Evolutionary conservation across 805 yeast genomes (phyloP).

Genomic region (Vanderwaltozyma yarrowii): DNA sequence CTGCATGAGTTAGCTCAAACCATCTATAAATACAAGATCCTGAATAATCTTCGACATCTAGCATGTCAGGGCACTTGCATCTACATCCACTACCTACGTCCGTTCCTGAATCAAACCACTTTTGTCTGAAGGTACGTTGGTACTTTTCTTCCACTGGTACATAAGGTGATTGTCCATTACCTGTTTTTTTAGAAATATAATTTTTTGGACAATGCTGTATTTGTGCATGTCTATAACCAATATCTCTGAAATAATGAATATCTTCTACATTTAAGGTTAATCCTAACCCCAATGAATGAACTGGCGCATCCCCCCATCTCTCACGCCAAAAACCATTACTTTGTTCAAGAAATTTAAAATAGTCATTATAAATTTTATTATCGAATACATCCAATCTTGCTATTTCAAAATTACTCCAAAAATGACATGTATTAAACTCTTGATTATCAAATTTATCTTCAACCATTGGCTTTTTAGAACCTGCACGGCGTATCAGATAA

Average conservation of each 20-base stretch:
- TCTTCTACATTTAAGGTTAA: conserved; percentile 59
- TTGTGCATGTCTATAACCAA: conserved; percentile 79
- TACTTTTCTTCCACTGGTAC: conserved; percentile 19
- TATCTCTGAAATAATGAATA: conserved; percentile 84
- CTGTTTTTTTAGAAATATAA: conserved; percentile 11
- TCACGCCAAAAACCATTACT: conserved; percentile 82
- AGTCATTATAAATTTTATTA: conserved; percentile 52
- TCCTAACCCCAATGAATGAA: conserved; percentile 80
- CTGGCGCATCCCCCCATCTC: conserved; percentile 98
- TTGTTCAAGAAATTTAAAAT: conserved; percentile 57
- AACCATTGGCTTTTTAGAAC: conserved; percentile 18
- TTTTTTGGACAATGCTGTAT: conserved; percentile 78
- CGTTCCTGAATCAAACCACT: conserved; percentile 27
- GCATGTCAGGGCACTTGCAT: conserved; percentile 58
- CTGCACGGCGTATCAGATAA: conserved; percentile 32
- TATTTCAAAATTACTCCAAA: conserved; percentile 91
- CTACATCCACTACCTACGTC: conserved; percentile 69
- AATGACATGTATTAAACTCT: conserved; percentile 72
- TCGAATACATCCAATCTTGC: conserved; percentile 72
- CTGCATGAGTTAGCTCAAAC: conserved; percentile 26
- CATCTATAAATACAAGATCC: conserved; percentile 44
- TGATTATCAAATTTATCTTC: conserved; percentile 57
- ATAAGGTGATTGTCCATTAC: conserved; percentile 38
- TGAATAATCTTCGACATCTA: conserved; percentile 48
- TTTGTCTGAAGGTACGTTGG: conserved; percentile 15